phyloP scores from a whole-genome alignment of 2,329 filamentous ascomycete species.

The Elsinoe necatrix region DNA sequence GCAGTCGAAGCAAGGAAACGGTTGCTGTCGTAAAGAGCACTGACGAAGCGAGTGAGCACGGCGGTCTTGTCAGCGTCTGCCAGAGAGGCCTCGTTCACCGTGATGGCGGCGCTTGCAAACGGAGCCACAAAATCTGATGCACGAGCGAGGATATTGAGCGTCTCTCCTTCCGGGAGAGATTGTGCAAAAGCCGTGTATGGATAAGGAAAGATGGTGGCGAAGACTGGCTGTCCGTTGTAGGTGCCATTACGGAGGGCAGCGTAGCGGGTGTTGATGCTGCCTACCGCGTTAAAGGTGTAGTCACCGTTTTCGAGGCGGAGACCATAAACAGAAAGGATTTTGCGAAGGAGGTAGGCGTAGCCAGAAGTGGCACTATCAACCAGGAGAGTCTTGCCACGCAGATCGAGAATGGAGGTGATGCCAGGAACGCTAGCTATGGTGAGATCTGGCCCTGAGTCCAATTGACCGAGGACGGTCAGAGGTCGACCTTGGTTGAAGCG shows the following conservation, averaged over 20 bases:
- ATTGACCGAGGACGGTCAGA: slow-evolving; percentile 27
- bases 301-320: slow-evolving; percentile 19
- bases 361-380: slow-evolving; percentile 27
- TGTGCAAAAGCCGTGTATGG: slow-evolving; percentile 23
- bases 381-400: slow-evolving; percentile 25
- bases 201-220: slow-evolving; percentile 27
- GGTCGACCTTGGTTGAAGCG: slow-evolving; percentile 25
- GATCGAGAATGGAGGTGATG: slow-evolving; percentile 24
- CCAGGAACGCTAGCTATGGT: slow-evolving; percentile 24
- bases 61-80: slow-evolving; percentile 21
- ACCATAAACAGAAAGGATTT: slow-evolving; percentile 21
- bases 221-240: slow-evolving; percentile 25
- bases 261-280: slow-evolving; percentile 25
- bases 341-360: slow-evolving; percentile 24
- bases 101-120: slow-evolving; percentile 21
- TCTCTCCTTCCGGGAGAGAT: background rate
- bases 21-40: slow-evolving; percentile 27
- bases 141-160: slow-evolving; percentile 4
- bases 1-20: slow-evolving; percentile 21
- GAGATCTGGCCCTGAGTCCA: slow-evolving; percentile 28
- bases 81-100: slow-evolving; percentile 20
- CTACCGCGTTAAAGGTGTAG: slow-evolving; percentile 24
- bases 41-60: slow-evolving; percentile 21
- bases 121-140: slow-evolving; percentile 6
- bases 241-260: slow-evolving; percentile 23